Conservation (phyloP, 2,329 filamentous ascomycete species). For the Chaetomiaceae sp. region DNA sequence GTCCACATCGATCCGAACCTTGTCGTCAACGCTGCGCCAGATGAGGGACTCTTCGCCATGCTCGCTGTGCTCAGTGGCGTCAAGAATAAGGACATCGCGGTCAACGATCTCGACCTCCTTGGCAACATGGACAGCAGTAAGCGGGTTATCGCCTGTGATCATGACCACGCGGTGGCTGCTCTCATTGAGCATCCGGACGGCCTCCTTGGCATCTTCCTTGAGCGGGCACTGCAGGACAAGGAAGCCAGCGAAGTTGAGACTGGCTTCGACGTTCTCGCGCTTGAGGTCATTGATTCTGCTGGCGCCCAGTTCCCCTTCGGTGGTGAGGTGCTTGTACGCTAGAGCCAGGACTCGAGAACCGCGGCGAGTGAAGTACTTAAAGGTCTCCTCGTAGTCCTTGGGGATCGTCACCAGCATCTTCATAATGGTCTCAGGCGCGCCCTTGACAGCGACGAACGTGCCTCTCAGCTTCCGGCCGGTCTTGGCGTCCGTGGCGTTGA, state of each 20-base stretch:
- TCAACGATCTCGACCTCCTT: constrained; percentile 96
- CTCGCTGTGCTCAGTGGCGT: constrained; percentile 85
- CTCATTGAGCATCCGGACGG: constrained; percentile 95
- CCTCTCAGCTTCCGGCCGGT: constrained; percentile 71
- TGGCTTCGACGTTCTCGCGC: constrained; percentile 82
- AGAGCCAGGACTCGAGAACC: constrained; percentile 90
- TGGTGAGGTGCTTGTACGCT: constrained; percentile 85
- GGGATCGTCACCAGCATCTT: constrained; percentile 83
- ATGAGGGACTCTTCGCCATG: constrained; percentile 74
- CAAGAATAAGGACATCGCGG: constrained; percentile 86
- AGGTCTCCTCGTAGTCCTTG: constrained; percentile 91
- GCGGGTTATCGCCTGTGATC: constrained; percentile 97
- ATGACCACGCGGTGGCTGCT: constrained; percentile 98
- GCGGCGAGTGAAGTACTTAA: constrained; percentile 94
- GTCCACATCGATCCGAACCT: constrained; percentile 77
- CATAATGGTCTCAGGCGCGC: constrained; percentile 92
- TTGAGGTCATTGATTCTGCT: constrained; percentile 88
- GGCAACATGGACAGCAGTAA: constrained; percentile 93
- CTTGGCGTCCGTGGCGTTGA: constrained; percentile 63
- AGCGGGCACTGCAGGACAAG: constrained; percentile 90
- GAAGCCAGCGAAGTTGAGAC: constrained; percentile 87
- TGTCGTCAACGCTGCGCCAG: constrained; percentile 94
- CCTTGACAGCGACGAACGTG: constrained; percentile 93
- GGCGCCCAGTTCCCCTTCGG: constrained; percentile 73
- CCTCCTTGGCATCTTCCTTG: constrained; percentile 91